phyloP scores from a whole-genome alignment of 169 alveolate species.

The Nephromyces sp. region DNA sequence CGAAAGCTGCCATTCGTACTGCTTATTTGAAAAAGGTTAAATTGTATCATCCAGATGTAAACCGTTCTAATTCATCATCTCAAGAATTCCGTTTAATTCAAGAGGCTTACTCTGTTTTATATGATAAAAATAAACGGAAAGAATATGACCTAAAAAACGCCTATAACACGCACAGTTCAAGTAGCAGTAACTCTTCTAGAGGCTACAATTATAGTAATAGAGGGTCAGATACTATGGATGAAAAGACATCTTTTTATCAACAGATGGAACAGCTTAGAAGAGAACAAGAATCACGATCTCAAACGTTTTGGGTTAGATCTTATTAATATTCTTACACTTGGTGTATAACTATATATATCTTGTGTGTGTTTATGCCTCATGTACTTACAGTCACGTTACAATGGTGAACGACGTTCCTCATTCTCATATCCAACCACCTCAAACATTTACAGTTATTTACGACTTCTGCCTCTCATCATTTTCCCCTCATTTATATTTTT shows the following conservation, averaged over 20 bases:
- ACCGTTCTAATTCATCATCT: neutral
- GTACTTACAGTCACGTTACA: neutral
- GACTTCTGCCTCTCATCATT: neutral
- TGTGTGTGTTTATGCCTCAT: neutral
- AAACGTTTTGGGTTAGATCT: neutral
- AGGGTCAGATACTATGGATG: neutral
- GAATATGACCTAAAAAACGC: neutral
- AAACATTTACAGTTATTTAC: neutral
- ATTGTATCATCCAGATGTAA: constrained; percentile 5
- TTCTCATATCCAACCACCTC: neutral
- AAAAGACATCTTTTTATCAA: neutral
- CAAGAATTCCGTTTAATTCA: neutral
- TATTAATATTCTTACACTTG: neutral
- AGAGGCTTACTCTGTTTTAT: constrained; percentile 4
- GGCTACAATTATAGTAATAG: neutral
- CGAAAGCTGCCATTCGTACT: neutral
- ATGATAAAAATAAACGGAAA: neutral
- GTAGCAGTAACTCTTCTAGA: too few relatives aligned
- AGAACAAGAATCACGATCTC: neutral
- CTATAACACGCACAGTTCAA: too few relatives aligned
- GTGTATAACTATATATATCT: neutral
- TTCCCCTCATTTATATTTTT: neutral
- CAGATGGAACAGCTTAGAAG: neutral
- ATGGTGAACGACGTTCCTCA: neutral
- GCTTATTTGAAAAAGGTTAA: constrained; percentile 8